These are phyloP conservation scores for Microbotryomycetes sp. DNA, from an alignment of 1,284 basidiomycete genomes.

Conservation along the genomic window DNA sequence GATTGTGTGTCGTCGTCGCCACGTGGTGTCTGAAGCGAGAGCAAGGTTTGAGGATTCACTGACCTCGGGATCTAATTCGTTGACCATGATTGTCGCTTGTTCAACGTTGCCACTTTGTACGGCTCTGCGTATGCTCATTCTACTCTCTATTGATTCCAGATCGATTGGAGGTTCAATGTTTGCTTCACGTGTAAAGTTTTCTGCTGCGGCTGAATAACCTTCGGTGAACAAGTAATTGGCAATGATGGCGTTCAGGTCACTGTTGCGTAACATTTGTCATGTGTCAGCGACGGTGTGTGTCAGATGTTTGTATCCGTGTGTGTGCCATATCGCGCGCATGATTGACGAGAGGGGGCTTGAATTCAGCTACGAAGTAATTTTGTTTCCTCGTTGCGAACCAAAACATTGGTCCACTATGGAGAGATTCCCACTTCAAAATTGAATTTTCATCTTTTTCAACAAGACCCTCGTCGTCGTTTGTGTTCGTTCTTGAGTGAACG, in stretches of 20 bases:
- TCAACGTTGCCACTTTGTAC: conserved; percentile 90
- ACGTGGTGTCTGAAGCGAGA: conserved; percentile 13
- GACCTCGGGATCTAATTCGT: conserved; percentile 95
- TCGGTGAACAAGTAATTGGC: conserved; percentile 98
- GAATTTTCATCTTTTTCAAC: conserved; percentile 7
- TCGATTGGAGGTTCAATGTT: conserved; percentile 68
- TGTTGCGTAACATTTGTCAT: conserved; percentile 37
- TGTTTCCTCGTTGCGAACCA: conserved; percentile 45
- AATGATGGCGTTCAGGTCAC: conserved; percentile 90
- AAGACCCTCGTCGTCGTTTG: conserved; percentile 11
- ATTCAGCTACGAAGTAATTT: conserved; percentile 48
- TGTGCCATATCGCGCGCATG: background rate
- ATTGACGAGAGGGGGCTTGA: conserved; percentile 2
- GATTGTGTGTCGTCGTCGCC: background rate
- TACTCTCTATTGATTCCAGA: conserved; percentile 82
- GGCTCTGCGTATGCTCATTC: conserved; percentile 89
- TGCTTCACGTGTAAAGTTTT: conserved; percentile 86
- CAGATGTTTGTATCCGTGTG: background rate
- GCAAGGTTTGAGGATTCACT: conserved; percentile 43
- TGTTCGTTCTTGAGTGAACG: conserved; percentile 25
- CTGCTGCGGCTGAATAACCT: conserved; percentile 91
- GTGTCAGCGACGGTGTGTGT: background rate
- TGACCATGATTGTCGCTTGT: conserved; percentile 85
- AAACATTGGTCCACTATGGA: conserved; percentile 48
- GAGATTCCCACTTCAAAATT: conserved; percentile 56